Evolutionary conservation across 805 yeast genomes (phyloP).

Genomic region (Ogataea salicorniae): DNA sequence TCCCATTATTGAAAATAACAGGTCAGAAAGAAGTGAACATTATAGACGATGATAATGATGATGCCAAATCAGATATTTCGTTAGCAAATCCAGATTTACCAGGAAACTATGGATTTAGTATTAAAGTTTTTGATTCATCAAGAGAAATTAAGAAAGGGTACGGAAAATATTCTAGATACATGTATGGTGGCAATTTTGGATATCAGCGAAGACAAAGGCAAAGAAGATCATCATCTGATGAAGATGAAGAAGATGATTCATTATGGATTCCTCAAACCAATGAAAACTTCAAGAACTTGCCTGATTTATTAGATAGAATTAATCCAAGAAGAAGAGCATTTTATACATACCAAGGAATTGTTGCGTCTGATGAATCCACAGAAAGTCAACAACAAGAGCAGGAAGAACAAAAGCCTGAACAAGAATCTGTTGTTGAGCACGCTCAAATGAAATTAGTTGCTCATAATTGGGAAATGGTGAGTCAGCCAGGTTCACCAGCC

Average conservation of each 20-base stretch:
- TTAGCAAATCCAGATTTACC: slow-evolving; percentile 48
- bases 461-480: neutral
- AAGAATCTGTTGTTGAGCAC: too few relatives aligned
- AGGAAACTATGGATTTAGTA: slow-evolving; percentile 44
- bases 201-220: neutral
- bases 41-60: slow-evolving; percentile 22
- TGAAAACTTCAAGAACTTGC: slow-evolving; percentile 38
- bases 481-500: neutral
- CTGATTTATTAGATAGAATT: slow-evolving; percentile 31
- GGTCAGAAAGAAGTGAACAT: neutral
- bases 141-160: slow-evolving; percentile 20
- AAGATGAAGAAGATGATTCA: slow-evolving; percentile 24
- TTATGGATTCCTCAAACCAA: slow-evolving; percentile 41
- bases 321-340: slow-evolving; percentile 23
- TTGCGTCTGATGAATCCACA: slow-evolving; percentile 7
- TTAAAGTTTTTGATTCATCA: slow-evolving; percentile 37
- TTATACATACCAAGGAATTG: slow-evolving; percentile 27
- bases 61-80: slow-evolving; percentile 42
- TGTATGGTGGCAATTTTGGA: slow-evolving; percentile 3
- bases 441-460: neutral
- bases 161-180: slow-evolving; percentile 9
- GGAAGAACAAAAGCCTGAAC: neutral
- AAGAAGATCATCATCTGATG: slow-evolving; percentile 2
- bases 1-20: slow-evolving; percentile 21
- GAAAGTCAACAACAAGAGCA: slow-evolving; percentile 1